Conservation (phyloP, 1,139 yeast genomes). For the Blastobotrys indianensis region DNA sequence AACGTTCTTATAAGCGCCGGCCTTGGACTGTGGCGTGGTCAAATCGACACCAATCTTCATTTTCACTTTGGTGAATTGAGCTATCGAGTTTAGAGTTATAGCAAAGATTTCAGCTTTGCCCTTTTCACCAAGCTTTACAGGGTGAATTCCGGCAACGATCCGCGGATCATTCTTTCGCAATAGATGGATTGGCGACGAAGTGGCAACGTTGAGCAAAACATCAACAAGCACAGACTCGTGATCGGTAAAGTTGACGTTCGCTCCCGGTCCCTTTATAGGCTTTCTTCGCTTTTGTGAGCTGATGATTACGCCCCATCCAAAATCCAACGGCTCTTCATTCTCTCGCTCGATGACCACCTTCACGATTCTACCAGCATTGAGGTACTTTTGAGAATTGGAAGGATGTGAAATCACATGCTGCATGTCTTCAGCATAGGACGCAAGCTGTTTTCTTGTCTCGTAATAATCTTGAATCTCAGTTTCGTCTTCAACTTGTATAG, state of each 20-base stretch:
- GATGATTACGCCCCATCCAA: constrained; percentile 94
- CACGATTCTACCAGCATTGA: constrained; percentile 84
- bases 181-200: constrained; percentile 53
- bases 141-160: constrained; percentile 83
- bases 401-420: constrained; percentile 90
- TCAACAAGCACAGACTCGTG: constrained; percentile 86
- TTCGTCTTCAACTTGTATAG: constrained; percentile 65
- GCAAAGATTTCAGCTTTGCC: constrained; percentile 77
- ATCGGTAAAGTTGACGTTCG: constrained; percentile 46
- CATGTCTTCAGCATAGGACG: constrained; percentile 66
- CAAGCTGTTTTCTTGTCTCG: constrained; percentile 68
- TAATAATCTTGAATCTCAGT: constrained; percentile 70
- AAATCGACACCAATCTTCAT: constrained; percentile 77
- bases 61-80: constrained; percentile 70
- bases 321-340: constrained; percentile 40
- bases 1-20: constrained; percentile 69
- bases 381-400: constrained; percentile 70
- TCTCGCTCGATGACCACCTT: constrained; percentile 45
- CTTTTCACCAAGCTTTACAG: constrained; percentile 58
- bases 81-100: constrained; percentile 71
- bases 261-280: constrained; percentile 18
- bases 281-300: constrained; percentile 60
- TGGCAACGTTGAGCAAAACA: constrained; percentile 59
- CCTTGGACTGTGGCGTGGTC: constrained; percentile 63
- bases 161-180: constrained; percentile 50